Evolutionary conservation across 2,329 filamentous ascomycete species (phyloP).

Genomic region (Massarina eburnea): DNA sequence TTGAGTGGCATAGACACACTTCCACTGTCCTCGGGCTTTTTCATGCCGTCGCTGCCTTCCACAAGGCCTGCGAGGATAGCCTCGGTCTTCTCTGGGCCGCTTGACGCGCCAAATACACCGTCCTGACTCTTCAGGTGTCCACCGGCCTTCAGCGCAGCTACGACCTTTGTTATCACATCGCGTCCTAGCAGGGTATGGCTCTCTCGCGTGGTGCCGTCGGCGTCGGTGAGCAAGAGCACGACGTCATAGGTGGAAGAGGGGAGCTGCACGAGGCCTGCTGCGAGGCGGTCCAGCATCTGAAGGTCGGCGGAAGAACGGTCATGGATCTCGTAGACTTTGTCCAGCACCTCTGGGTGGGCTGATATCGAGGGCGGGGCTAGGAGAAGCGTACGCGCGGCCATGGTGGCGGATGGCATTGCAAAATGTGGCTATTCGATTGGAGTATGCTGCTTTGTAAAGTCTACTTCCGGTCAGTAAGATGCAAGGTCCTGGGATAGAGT

Average conservation of each 20-base stretch:
- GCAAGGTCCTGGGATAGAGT: no score
- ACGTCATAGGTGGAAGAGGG: constrained; percentile 78
- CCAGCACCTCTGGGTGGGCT: constrained; percentile 77
- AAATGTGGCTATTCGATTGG: neutral
- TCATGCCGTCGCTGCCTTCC: constrained; percentile 64
- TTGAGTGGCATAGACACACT: constrained; percentile 63
- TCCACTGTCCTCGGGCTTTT: constrained; percentile 68
- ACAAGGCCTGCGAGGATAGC: constrained; percentile 82
- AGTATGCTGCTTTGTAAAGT: neutral
- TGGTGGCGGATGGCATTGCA: constrained; percentile 18
- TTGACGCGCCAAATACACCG: constrained; percentile 55
- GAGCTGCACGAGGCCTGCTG: constrained; percentile 76
- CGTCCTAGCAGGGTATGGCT: constrained; percentile 66
- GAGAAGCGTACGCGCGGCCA: constrained; percentile 67
- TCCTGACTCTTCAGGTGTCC: constrained; percentile 71
- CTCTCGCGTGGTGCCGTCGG: constrained; percentile 65
- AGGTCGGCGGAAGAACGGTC: constrained; percentile 80
- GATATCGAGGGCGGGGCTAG: constrained; percentile 90
- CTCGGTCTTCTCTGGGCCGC: constrained; percentile 65
- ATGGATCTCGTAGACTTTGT: constrained; percentile 68
- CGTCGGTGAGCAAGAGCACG: constrained; percentile 80
- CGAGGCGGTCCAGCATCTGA: constrained; percentile 95
- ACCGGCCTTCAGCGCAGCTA: constrained; percentile 69
- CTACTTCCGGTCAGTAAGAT: neutral
- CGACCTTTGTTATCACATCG: constrained; percentile 68